These are phyloP conservation scores for Lecanicillium sp. DNA, from an alignment of 2,329 filamentous ascomycete species.

Conservation along the genomic window DNA sequence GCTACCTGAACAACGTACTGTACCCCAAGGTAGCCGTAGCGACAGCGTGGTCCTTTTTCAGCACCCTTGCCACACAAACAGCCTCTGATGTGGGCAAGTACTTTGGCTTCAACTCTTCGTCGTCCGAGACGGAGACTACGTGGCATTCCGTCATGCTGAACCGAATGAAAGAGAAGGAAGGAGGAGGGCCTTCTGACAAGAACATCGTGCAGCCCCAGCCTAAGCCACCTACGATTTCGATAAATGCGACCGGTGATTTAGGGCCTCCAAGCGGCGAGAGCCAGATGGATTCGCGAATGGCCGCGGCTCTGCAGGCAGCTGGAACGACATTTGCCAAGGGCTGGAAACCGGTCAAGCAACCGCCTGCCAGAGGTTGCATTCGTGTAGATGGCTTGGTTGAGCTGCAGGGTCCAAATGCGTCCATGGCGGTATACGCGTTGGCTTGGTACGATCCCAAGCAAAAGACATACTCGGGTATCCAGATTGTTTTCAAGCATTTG, in stretches of 20 bases:
- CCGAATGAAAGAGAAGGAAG: conserved; percentile 19
- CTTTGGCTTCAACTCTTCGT: conserved; percentile 32
- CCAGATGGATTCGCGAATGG: conserved; percentile 25
- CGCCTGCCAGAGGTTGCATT: conserved; percentile 43
- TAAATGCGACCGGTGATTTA: too few species aligned
- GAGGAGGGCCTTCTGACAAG: conserved; percentile 27
- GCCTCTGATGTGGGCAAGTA: conserved; percentile 31
- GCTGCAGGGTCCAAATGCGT: conserved; percentile 35
- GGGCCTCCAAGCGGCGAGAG: conserved; percentile 7
- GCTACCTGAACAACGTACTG: conserved; percentile 37
- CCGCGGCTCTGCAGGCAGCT: conserved; percentile 23
- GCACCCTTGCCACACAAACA: conserved; percentile 37
- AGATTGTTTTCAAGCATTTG: conserved; percentile 35
- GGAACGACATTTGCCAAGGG: conserved; percentile 29
- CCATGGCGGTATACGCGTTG: conserved; percentile 41
- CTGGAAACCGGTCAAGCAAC: conserved; percentile 35
- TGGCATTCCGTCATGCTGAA: conserved; percentile 24
- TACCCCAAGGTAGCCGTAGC: conserved; percentile 44
- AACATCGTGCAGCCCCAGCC: too few species aligned
- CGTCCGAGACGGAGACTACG: conserved; percentile 15
- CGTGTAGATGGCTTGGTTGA: conserved; percentile 47
- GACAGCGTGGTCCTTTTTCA: conserved; percentile 44
- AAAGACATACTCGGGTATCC: conserved; percentile 30
- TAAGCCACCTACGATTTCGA: too few species aligned
- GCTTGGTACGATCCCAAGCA: conserved; percentile 50